These are phyloP conservation scores for Hyphopichia buzzinii DNA, from an alignment of 1,139 yeast genomes.

Conservation along the genomic window DNA sequence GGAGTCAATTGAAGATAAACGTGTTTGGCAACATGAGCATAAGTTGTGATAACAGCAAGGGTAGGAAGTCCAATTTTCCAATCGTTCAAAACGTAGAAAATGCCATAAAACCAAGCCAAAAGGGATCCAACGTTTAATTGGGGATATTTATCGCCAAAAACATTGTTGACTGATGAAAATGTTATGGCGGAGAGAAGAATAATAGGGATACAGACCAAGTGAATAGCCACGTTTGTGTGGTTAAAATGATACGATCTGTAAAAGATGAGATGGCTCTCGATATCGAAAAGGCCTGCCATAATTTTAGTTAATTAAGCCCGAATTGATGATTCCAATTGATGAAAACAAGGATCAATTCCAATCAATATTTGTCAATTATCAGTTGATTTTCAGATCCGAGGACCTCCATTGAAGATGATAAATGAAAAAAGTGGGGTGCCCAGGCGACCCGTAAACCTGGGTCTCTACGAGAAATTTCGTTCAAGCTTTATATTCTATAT, in stretches of 20 bases:
- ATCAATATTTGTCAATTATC: too few relatives aligned
- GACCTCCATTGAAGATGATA: too few relatives aligned
- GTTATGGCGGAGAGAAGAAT: slow-evolving; percentile 59
- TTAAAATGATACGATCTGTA: slow-evolving; percentile 83
- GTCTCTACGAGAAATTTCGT: too few relatives aligned
- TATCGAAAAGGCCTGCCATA: slow-evolving; percentile 40
- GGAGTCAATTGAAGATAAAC: slow-evolving; percentile 17
- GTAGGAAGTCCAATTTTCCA: slow-evolving; percentile 39
- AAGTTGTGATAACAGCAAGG: slow-evolving; percentile 36
- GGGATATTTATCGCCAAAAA: slow-evolving; percentile 21
- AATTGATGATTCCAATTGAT: too few relatives aligned
- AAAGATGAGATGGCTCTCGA: slow-evolving; percentile 69
- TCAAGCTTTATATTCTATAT: background rate
- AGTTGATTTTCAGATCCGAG: too few relatives aligned
- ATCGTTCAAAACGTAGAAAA: slow-evolving; percentile 45
- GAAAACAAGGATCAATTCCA: too few relatives aligned
- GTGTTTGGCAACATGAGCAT: slow-evolving; percentile 37
- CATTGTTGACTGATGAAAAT: slow-evolving; percentile 26
- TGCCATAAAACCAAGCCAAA: slow-evolving; percentile 33
- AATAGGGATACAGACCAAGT: slow-evolving; percentile 74
- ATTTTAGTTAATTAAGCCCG: too few relatives aligned
- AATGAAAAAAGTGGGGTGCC: too few relatives aligned
- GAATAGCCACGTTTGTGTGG: slow-evolving; percentile 69
- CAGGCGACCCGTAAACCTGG: too few relatives aligned
- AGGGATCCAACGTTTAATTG: slow-evolving; percentile 40